phyloP scores from a whole-genome alignment of 2,329 filamentous ascomycete species.

The Cryphonectria japonica region DNA sequence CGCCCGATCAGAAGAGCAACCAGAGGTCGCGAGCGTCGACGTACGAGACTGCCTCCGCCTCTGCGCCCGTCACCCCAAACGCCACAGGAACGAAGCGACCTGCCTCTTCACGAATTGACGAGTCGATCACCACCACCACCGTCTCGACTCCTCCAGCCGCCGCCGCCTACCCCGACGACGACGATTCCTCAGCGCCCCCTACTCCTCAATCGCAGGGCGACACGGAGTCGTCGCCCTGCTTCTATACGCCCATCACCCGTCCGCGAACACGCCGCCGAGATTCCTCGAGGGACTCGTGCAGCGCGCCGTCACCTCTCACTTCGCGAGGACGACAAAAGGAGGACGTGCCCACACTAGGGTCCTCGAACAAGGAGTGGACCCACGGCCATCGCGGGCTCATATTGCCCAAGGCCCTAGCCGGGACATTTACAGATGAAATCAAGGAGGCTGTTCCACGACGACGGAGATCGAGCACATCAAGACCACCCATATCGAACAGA shows the following conservation, averaged over 20 bases:
- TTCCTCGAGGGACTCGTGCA: conserved; percentile 29
- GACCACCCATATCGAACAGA: conserved; percentile 57
- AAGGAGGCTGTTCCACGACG: conserved; percentile 35
- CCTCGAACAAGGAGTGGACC: conserved; percentile 41
- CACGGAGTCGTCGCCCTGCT: conserved; percentile 20
- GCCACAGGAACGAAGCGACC: conserved; percentile 39
- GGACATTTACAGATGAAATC: conserved; percentile 21
- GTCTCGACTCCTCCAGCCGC: conserved; percentile 7
- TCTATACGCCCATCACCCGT: conserved; percentile 25
- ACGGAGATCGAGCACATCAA: conserved; percentile 42
- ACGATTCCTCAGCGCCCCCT: conserved; percentile 13
- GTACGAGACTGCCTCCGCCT: conserved; percentile 40
- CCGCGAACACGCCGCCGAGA: conserved; percentile 34
- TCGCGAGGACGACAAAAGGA: conserved; percentile 37
- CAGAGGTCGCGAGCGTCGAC: conserved; percentile 43
- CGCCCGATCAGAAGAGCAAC: conserved; percentile 30
- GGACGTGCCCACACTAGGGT: conserved; percentile 35
- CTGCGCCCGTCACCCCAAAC: conserved; percentile 29
- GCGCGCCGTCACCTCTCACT: conserved; percentile 26
- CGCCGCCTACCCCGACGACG: conserved; percentile 7
- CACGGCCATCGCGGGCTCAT: conserved; percentile 53
- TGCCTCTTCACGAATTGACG: conserved; percentile 44
- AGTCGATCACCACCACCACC: conserved; percentile 16
- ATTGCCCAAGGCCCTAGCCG: conserved; percentile 43
- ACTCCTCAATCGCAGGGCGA: conserved; percentile 31